Evolutionary conservation across 164 flowering plant species (phyloP).

Genomic region (Vitis riparia): DNA sequence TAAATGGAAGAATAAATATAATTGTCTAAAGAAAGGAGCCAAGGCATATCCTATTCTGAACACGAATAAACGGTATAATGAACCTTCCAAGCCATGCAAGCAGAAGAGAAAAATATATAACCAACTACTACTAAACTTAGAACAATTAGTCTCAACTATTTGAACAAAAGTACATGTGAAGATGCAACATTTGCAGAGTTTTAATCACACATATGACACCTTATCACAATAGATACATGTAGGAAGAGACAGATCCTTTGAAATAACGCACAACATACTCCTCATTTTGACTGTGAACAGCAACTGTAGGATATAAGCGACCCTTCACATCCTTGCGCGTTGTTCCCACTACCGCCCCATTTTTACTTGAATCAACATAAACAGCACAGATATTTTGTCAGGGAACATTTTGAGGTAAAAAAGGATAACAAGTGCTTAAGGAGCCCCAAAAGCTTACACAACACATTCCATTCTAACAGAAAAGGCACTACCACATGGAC

Average conservation of each 20-base stretch:
- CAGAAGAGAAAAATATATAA: neutral
- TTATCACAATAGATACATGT: no score
- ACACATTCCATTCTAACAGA: neutral
- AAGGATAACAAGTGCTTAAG: neutral
- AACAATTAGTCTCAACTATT: neutral
- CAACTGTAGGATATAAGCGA: constrained; percentile 82
- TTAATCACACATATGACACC: no score
- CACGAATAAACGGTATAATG: no score
- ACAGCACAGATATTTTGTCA: constrained; percentile 6
- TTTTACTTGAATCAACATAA: constrained; percentile 61
- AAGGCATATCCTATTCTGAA: no score
- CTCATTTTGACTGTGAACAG: constrained; percentile 96
- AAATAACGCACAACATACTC: constrained; percentile 59
- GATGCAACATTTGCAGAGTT: neutral
- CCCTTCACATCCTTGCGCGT: constrained; percentile 69
- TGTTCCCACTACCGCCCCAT: constrained; percentile 74
- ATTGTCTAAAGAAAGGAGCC: no score
- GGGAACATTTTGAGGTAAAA: constrained; percentile 3
- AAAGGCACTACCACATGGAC: constrained; percentile 7
- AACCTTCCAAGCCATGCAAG: no score
- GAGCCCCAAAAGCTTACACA: neutral
- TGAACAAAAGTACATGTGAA: neutral
- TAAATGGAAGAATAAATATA: no score
- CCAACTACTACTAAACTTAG: neutral
- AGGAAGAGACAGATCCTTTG: neutral